A percentile compares a stretch with the other conserved stretches of the same genome.
phyloP scores from a whole-genome alignment of 129 eudicot species.

The Smallanthus sonchifolius region DNA sequence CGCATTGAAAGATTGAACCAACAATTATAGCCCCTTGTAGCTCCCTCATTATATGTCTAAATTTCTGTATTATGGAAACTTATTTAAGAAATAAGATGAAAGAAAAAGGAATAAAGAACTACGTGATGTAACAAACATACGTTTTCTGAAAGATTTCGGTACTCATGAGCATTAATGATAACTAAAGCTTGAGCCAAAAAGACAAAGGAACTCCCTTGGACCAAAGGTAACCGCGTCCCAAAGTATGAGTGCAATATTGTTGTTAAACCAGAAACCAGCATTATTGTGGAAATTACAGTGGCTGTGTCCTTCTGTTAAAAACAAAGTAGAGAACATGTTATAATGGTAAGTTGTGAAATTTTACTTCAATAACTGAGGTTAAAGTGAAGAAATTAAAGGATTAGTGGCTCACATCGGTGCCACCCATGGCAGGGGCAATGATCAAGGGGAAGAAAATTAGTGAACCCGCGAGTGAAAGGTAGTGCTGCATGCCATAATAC shows the following conservation, averaged over 20 bases:
- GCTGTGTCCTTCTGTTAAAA: constrained; percentile 78
- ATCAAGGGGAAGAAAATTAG: constrained; percentile 75
- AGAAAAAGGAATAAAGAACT: background rate
- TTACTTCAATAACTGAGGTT: background rate
- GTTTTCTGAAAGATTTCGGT: constrained; percentile 80
- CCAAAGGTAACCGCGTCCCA: constrained; percentile 94
- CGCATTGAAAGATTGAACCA: constrained; percentile 78
- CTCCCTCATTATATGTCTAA: constrained; percentile 92
- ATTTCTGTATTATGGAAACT: constrained; percentile 52
- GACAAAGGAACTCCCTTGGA: constrained; percentile 97
- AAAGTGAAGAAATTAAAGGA: constrained; percentile 12
- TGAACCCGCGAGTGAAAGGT: constrained; percentile 80
- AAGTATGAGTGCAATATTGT: constrained; percentile 72
- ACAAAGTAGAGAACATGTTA: constrained; percentile 5
- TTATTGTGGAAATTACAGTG: constrained; percentile 72
- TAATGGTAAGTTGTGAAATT: background rate
- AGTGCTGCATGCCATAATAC: constrained; percentile 87
- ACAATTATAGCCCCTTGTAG: constrained; percentile 89
- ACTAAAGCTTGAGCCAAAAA: constrained; percentile 88
- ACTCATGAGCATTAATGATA: constrained; percentile 71
- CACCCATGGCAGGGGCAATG: constrained; percentile 88
- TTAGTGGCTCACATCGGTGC: constrained; percentile 70
- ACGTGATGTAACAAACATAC: constrained; percentile 41
- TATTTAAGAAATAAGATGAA: constrained; percentile 1
- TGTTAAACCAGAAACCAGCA: constrained; percentile 79